phyloP scores from a whole-genome alignment of 129 eudicot species.

The Helichrysum umbraculigerum region DNA sequence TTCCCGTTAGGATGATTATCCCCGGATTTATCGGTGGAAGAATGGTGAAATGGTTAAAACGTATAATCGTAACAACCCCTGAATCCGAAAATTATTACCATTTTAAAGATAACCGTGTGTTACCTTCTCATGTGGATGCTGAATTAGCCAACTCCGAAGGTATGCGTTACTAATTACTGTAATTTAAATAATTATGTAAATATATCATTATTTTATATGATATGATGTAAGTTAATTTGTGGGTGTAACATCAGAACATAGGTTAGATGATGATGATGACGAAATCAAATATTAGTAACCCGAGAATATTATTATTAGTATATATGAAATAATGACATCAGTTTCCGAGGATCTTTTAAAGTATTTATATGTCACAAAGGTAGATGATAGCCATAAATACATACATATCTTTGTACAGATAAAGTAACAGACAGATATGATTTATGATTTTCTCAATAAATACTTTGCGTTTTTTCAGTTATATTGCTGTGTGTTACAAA shows the following conservation, averaged over 20 bases:
- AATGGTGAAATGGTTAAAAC: slow-evolving; percentile 94
- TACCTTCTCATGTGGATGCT: slow-evolving; percentile 92
- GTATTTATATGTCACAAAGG: neutral
- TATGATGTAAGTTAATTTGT: no score
- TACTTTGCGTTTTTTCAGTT: neutral
- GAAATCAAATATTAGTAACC: neutral
- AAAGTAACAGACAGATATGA: neutral
- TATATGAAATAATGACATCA: slow-evolving; percentile 7
- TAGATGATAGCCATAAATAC: slow-evolving; percentile 8
- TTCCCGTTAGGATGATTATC: slow-evolving; percentile 79
- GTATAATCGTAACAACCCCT: slow-evolving; percentile 68
- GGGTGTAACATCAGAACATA: neutral
- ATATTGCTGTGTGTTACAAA: no score
- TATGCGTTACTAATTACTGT: slow-evolving; percentile 17
- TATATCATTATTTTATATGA: neutral
- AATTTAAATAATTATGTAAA: no score
- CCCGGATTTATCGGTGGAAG: slow-evolving; percentile 95
- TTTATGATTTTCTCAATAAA: no score
- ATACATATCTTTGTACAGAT: slow-evolving; percentile 1
- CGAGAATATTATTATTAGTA: no score
- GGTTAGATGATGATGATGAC: neutral
- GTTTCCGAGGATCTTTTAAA: neutral
- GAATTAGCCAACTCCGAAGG: slow-evolving; percentile 97
- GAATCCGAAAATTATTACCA: slow-evolving; percentile 85
- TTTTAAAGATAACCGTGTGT: slow-evolving; percentile 76